Evolutionary conservation across 768 basidiomycete genomes (phyloP).

Genomic region (Phaeotremella skinneri): DNA sequence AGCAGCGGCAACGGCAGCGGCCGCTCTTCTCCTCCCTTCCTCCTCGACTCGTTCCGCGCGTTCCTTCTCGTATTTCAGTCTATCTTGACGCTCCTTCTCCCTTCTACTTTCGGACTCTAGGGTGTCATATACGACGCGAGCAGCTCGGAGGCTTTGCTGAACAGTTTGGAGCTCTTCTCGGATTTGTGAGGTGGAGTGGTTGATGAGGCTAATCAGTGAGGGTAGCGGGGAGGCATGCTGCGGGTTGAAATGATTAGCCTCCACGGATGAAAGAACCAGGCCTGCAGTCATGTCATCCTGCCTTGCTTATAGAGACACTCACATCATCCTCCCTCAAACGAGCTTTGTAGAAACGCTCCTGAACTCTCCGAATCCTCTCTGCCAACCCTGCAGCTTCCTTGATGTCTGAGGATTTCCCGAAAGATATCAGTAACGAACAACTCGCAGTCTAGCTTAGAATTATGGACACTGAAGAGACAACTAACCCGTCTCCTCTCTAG

Average conservation of each 20-base stretch:
- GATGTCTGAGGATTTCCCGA: constrained; percentile 6
- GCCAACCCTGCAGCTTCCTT: constrained; percentile 12
- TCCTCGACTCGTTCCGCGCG: not conserved
- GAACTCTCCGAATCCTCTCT: constrained; percentile 9
- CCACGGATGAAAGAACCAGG: not conserved
- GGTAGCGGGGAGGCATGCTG: constrained; percentile 19
- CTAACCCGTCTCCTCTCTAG: constrained; percentile 6
- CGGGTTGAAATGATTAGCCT: not conserved
- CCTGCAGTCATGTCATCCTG: not conserved
- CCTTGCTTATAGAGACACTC: constrained; percentile 1
- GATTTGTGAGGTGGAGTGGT: constrained; percentile 7
- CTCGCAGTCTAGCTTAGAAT: not conserved
- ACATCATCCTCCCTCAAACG: constrained; percentile 19
- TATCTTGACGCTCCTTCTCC: constrained; percentile 1
- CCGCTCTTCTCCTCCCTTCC: constrained; percentile 5
- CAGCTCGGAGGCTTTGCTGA: constrained; percentile 4
- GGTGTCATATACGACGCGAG: not conserved
- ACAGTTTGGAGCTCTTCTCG: constrained; percentile 20
- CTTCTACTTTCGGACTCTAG: constrained; percentile 4
- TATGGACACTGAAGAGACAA: not conserved
- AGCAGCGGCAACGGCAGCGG: constrained; percentile 4
- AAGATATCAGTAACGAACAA: not conserved
- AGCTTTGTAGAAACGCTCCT: constrained; percentile 11
- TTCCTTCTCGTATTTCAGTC: constrained; percentile 1
- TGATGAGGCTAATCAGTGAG: constrained; percentile 14